Conservation (phyloP, 1,139 yeast genomes). For the Pichia sp. region DNA sequence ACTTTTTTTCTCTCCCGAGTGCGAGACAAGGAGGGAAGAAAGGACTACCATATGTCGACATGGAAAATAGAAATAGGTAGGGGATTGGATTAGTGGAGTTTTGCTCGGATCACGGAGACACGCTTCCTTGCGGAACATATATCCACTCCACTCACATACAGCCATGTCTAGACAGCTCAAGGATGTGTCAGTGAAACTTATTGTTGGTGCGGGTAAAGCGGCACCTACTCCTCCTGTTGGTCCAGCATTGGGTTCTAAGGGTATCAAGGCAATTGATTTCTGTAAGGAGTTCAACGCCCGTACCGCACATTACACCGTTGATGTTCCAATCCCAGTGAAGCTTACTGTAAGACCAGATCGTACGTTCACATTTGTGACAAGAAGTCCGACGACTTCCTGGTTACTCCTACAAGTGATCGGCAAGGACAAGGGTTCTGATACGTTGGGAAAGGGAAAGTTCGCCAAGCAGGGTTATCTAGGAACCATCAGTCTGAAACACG, state of each 20-base stretch:
- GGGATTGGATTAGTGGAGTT: background rate
- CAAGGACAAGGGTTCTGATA: conserved; percentile 66
- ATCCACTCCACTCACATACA: no score
- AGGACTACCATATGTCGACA: background rate
- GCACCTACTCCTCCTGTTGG: conserved; percentile 99
- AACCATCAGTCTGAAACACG: conserved; percentile 75
- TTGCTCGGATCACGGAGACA: background rate
- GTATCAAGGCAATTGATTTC: conserved; percentile 97
- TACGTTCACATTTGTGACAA: conserved; percentile 77
- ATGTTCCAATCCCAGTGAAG: conserved; percentile 83
- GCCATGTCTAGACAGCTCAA: conserved; percentile 29
- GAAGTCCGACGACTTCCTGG: conserved; percentile 91
- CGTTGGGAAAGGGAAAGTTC: conserved; percentile 29
- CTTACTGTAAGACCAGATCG: conserved; percentile 91
- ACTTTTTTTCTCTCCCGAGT: background rate
- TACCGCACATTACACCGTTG: conserved; percentile 81
- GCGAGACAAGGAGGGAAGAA: background rate
- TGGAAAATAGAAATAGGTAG: background rate
- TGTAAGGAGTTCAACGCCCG: conserved; percentile 98
- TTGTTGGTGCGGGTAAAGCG: conserved; percentile 98
- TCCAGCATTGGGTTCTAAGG: conserved; percentile 97
- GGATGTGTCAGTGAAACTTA: conserved; percentile 68
- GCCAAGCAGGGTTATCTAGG: conserved; percentile 54
- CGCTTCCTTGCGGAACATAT: background rate
- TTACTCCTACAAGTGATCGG: conserved; percentile 80